These are phyloP conservation scores for Eucalyptus pauciflora DNA, from an alignment of 345 rosid genomes.

Conservation along the genomic window DNA sequence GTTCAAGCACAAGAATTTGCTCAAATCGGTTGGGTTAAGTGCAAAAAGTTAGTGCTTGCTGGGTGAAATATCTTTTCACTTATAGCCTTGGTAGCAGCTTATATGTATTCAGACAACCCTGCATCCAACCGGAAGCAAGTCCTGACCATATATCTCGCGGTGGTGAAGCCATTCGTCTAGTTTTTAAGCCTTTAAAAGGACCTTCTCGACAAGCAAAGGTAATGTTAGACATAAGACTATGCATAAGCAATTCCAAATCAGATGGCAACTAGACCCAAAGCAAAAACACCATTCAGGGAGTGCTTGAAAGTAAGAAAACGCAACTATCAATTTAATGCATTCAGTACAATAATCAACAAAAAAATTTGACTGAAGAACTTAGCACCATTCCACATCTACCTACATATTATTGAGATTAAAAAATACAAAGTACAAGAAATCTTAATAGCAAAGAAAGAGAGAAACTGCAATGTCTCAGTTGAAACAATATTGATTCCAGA, in stretches of 20 bases:
- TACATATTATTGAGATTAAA: not conserved
- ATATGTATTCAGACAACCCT: not conserved
- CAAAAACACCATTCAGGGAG: not conserved
- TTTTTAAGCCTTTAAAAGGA: not conserved
- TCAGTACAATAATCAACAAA: not conserved
- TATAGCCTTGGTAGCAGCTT: not conserved
- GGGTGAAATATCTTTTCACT: not conserved
- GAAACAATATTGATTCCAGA: not conserved
- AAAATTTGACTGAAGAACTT: not conserved
- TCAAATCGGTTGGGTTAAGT: not conserved
- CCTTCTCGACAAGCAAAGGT: not conserved
- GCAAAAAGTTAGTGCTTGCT: not conserved
- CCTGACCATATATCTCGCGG: not conserved
- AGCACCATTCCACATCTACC: not conserved
- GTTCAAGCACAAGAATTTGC: not conserved
- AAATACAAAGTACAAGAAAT: not conserved
- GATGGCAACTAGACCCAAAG: not conserved
- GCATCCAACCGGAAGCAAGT: not conserved
- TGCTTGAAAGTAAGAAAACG: not conserved
- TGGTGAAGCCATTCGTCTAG: not conserved
- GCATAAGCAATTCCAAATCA: not conserved
- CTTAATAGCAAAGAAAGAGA: not conserved
- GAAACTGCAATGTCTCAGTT: not conserved
- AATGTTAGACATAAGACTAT: not conserved
- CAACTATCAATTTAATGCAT: not conserved